A percentile compares a stretch with the other conserved stretches of the same genome.
phyloP scores from a whole-genome alignment of 441 rosid genomes.

The Melastoma candidum region DNA sequence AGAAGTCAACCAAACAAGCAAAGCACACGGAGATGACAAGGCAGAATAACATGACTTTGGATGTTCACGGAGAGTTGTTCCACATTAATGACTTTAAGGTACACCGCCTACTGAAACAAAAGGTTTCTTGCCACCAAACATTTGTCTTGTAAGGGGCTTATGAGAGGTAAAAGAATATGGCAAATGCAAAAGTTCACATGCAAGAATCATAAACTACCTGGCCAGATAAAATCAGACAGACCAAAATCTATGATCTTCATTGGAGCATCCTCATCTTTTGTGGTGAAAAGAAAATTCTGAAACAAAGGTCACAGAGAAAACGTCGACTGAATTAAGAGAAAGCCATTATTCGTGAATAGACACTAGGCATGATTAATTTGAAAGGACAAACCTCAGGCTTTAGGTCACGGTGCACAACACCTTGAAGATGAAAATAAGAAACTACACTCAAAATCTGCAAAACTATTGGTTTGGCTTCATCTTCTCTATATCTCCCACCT shows the following conservation, averaged over 20 bases:
- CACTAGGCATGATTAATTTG: neutral
- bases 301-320: slow-evolving; percentile 5
- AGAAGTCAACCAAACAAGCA: too few relatives aligned
- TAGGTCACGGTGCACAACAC: slow-evolving; percentile 68
- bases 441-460: slow-evolving; percentile 50
- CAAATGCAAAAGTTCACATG: neutral
- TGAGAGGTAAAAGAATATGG: neutral
- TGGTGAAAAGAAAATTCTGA: slow-evolving; percentile 59
- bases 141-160: neutral
- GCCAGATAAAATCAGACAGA: slow-evolving; percentile 45
- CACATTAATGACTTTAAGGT: too few relatives aligned
- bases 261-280: slow-evolving; percentile 42
- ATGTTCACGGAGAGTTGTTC: too few relatives aligned
- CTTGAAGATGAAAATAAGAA: slow-evolving; percentile 64
- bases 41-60: too few relatives aligned
- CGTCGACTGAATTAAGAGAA: slow-evolving; percentile 1
- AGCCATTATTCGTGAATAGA: neutral
- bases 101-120: too few relatives aligned
- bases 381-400: slow-evolving; percentile 50
- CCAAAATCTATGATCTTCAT: slow-evolving; percentile 69
- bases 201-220: slow-evolving; percentile 31
- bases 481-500: slow-evolving; percentile 66
- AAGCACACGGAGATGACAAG: too few relatives aligned
- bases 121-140: too few relatives aligned
- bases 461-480: slow-evolving; percentile 47